Evolutionary conservation across 345 rosid genomes (phyloP).

Genomic region (Atalantia buxifolia): DNA sequence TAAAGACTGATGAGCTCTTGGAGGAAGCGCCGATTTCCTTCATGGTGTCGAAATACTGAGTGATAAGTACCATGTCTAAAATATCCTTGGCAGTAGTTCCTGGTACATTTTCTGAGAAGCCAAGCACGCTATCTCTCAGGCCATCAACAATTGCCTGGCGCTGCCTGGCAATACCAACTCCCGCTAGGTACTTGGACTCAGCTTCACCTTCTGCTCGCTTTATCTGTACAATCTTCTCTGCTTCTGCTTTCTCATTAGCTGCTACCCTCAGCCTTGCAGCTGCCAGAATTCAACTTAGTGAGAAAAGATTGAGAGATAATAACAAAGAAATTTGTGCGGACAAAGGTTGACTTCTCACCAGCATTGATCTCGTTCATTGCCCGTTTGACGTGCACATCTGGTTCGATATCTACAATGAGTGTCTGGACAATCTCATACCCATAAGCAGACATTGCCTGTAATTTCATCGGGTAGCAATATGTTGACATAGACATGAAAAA

Average conservation of each 20-base stretch:
- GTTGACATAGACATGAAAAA: neutral
- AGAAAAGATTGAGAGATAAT: neutral
- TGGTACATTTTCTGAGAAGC: conserved; percentile 49
- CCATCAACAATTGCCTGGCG: conserved; percentile 63
- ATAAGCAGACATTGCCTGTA: conserved; percentile 52
- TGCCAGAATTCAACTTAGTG: conserved; percentile 1
- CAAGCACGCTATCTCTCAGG: conserved; percentile 54
- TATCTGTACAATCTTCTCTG: conserved; percentile 54
- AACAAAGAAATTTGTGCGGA: neutral
- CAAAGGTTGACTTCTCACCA: conserved; percentile 20
- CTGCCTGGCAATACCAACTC: conserved; percentile 52
- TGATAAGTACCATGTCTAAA: conserved; percentile 28
- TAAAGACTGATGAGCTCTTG: conserved; percentile 26
- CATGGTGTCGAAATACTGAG: conserved; percentile 28
- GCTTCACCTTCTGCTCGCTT: conserved; percentile 59
- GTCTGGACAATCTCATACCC: conserved; percentile 58
- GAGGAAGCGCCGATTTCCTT: conserved; percentile 32
- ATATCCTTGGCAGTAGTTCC: conserved; percentile 39
- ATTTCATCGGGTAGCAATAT: neutral
- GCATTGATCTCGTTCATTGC: conserved; percentile 61
- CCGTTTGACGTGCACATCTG: conserved; percentile 47
- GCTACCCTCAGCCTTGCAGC: conserved; percentile 60
- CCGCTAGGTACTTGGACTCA: conserved; percentile 51
- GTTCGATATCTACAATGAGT: conserved; percentile 53
- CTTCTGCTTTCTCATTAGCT: conserved; percentile 54